Base-by-base conservation (phyloP, 495 filamentous ascomycete species). In the Xylaria acuta region DNA sequence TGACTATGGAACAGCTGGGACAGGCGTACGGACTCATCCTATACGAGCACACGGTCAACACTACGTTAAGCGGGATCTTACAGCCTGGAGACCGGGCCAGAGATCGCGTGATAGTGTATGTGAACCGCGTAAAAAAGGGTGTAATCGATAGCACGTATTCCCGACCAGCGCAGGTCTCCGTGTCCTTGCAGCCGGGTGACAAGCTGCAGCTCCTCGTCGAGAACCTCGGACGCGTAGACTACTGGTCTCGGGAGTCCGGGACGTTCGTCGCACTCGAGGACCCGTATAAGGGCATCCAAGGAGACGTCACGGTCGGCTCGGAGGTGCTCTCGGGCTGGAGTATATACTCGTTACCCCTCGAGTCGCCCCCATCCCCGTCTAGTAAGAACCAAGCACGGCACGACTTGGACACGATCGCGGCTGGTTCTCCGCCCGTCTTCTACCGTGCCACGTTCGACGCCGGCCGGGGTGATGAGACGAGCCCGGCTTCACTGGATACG, bases 221-320 rank as follows among this genome's bases (percentile, higher is more conserved):
- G 73, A 86, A 86, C 36, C 76, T 85, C 22, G 85, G 85, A 0
- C 76, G 84, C 8, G 81, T 85, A 1, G 83, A 85, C 64, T 86
- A 83, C 73, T 83, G 80, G 64, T 78, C 79, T 0, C 74, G 77
- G 32, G 78, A 78, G 34, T 79, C 77, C 0, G 75, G 75, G 8
- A 79, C 77, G 8, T 74, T 76, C 20, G 67, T 77, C 14, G 75
- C 77, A 22, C 81, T 83, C 20, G 72, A 78, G 25, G 84, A 86
- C 34, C 84, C 80, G 49, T 81, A 79, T 45, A 86, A 86, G 60
- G 85, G 85, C 5, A 82, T 86, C 18, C 66, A 80, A 2, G 84
- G 84, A 9, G 81, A 85, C 65, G 83, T 87, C 27, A 84, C 81
- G 32, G 65, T 87, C 43, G 80, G 79, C 9, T 70, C 54, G 0